Conservation (phyloP, 148 eudicot genomes). For the Pouteria glomerata region DNA sequence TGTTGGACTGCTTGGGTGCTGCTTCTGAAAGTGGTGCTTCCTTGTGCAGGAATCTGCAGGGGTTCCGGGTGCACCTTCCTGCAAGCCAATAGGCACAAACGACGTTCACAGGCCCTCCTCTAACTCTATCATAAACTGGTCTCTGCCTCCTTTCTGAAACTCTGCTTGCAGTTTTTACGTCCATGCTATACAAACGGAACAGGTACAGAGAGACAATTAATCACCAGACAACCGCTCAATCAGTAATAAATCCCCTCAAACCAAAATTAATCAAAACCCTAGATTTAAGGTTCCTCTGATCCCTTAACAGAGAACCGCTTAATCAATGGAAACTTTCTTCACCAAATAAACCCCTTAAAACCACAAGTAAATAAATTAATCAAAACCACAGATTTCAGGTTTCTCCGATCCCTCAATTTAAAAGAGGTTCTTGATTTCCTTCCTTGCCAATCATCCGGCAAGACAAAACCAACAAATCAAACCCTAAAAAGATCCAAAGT, state of each 20-base stretch:
- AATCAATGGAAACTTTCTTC: too few species aligned
- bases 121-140: constrained; percentile 18
- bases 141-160: constrained; percentile 7
- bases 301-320: neutral
- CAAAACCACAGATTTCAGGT: neutral
- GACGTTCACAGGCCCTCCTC: constrained; percentile 15
- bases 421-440: neutral
- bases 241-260: too few species aligned
- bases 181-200: too few species aligned
- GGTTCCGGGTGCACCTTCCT: constrained; percentile 49
- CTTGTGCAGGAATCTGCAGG: constrained; percentile 46
- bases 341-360: neutral
- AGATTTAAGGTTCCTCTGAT: too few species aligned
- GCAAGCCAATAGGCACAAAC: constrained; percentile 49
- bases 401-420: neutral
- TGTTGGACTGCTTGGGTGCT: neutral
- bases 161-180: too few species aligned
- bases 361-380: neutral
- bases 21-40: constrained; percentile 8
- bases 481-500: neutral
- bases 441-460: neutral
- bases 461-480: neutral
- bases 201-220: neutral
- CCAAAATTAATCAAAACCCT: too few species aligned
- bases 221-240: too few species aligned